phyloP scores from a whole-genome alignment of 805 yeast genomes.

The Candida saitoana region DNA sequence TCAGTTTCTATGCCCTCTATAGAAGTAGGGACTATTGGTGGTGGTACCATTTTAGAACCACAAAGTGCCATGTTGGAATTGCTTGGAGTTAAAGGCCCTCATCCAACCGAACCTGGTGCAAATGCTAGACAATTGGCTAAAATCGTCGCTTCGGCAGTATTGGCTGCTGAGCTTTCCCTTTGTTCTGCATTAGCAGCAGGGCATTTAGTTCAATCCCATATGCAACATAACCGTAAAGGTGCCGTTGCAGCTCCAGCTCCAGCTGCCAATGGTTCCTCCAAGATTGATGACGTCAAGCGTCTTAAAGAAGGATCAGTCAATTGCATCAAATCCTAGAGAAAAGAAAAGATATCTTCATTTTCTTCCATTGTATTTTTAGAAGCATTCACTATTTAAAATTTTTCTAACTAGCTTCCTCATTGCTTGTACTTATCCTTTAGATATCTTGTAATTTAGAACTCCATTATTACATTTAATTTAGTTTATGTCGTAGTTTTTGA shows the following conservation, averaged over 20 bases:
- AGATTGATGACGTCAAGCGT: constrained; percentile 32
- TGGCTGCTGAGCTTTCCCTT: constrained; percentile 92
- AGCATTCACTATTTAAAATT: background rate
- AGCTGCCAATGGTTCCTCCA: constrained; percentile 28
- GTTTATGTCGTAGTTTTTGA: too few species aligned
- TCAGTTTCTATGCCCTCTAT: constrained; percentile 99
- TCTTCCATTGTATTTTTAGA: background rate
- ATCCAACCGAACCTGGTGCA: constrained; percentile 87
- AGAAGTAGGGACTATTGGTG: constrained; percentile 99
- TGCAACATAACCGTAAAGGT: constrained; percentile 85
- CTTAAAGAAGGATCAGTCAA: constrained; percentile 69
- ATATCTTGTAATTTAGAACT: background rate
- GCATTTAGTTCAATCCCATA: constrained; percentile 94
- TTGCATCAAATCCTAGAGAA: constrained; percentile 58
- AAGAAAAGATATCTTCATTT: background rate
- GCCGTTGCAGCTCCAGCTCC: constrained; percentile 38
- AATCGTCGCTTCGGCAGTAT: constrained; percentile 88
- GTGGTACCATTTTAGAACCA: constrained; percentile 96
- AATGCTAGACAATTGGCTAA: constrained; percentile 92
- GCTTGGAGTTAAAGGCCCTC: constrained; percentile 94
- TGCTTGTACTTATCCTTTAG: background rate
- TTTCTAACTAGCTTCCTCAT: background rate
- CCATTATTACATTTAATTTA: background rate
- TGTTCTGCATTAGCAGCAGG: constrained; percentile 98
- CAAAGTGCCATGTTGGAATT: constrained; percentile 95